Evolutionary conservation across 2,329 filamentous ascomycete species (phyloP), one percentile per base, ranked within the genome.

Genomic region (Plectosphaerella plurivora): DNA sequence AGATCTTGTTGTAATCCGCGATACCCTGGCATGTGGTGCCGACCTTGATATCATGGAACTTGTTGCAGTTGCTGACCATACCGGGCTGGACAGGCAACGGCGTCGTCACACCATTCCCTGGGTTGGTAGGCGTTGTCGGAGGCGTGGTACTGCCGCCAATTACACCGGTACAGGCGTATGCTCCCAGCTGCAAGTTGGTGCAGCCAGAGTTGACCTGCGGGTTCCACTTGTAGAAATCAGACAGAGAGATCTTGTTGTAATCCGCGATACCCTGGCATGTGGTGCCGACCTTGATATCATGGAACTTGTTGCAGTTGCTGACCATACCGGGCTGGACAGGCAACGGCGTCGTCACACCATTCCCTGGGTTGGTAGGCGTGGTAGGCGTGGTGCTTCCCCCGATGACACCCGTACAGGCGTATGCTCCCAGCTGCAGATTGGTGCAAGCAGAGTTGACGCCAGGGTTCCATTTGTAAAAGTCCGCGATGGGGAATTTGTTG

Each of bases 271-370:
- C 42, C 15, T 50, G 33, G 50, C 57, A 58, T n/a, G 16, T 49
- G 39, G 49, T 51, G 46, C 14, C 49, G 44, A 15, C 4, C 4
- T 24, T 33, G 39, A 55, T 44, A 14, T 44, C 36, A 33, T 60
- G 51, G 22, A 56, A 58, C 22, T 41, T 54, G 16, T 63, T 52
- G 45, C 57, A 62, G 49, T 59, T 61, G 10, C 50, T 50, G 11
- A 59, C 55, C 56, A 68, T 65, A 45, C 60, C 60, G 3, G 60
- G 49, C 49, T 68, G 64, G 15, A 57, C 56, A 0, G 67, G 66
- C 15, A 63, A 66, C 4, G 56, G 44, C 47, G 63, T 59, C 2
- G 56, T 59, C 47, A 57, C 59, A 10, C 54, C 56, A 37, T 55
- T 55, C 54, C 45, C 36, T 16, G 42, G 52, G 5, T 48, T 49